A percentile compares a stretch with the other conserved stretches of the same genome.
Evolutionary conservation across 2,329 filamentous ascomycete species (phyloP).

Genomic region (Zarea fungicola): DNA sequence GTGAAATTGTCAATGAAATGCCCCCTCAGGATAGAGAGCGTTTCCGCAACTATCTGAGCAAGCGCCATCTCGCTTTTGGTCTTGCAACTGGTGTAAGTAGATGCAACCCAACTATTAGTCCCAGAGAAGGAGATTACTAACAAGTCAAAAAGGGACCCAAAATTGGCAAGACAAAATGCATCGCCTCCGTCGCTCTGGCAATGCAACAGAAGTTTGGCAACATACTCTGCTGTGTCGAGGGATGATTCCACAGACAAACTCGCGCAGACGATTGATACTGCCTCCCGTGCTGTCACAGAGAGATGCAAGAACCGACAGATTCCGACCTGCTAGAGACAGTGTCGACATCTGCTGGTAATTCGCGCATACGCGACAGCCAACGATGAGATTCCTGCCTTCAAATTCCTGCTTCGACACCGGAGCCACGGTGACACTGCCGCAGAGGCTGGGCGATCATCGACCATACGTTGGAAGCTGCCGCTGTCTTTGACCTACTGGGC

Average conservation of each 20-base stretch:
- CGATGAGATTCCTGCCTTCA: background rate
- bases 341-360: background rate
- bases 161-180: background rate
- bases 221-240: background rate
- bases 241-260: background rate
- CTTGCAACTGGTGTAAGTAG: background rate
- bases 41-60: background rate
- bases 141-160: background rate
- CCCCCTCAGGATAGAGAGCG: background rate
- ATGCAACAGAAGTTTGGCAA: background rate
- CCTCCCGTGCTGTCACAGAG: background rate
- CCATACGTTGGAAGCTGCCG: background rate
- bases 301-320: background rate
- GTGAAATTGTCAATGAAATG: background rate
- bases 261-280: background rate
- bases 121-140: too few species aligned
- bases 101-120: too few species aligned
- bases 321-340: background rate
- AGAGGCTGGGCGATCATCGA: background rate
- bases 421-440: background rate
- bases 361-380: background rate
- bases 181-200: background rate
- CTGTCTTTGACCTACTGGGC: background rate
- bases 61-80: background rate
- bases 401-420: background rate